Conservation (phyloP, 73 alveolate genomes). For the Diophrys sp. region DNA sequence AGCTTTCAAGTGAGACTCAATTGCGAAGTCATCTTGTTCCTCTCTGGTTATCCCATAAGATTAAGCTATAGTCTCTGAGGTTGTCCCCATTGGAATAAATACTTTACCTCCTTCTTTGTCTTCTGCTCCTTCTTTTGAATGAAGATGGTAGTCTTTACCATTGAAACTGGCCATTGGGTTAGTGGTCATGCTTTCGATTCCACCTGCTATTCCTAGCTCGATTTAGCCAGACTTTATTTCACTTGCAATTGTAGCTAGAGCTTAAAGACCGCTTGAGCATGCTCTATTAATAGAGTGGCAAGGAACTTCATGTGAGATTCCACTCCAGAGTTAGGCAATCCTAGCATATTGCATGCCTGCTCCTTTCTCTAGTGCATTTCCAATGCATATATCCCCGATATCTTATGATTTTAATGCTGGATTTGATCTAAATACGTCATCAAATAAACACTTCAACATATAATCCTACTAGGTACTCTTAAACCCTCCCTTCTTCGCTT, state of each 20-base stretch:
- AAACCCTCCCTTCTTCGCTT: conserved; percentile 96
- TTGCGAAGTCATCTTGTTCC: conserved; percentile 95
- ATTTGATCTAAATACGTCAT: conserved; percentile 80
- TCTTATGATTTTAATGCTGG: no score
- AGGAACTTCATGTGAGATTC: conserved; percentile 91
- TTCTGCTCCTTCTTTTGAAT: conserved; percentile 85
- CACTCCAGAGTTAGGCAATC: conserved; percentile 95
- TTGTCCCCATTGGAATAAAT: conserved; percentile 99
- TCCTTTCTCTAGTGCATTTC: conserved; percentile 96
- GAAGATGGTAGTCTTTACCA: conserved; percentile 87
- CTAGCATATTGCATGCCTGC: conserved; percentile 93
- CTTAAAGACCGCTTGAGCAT: conserved; percentile 99
- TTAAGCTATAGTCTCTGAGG: conserved; percentile 98
- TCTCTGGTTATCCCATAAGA: conserved; percentile 93
- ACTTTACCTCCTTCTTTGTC: conserved; percentile 94
- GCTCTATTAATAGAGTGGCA: conserved; percentile 94
- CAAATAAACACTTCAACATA: conserved; percentile 93
- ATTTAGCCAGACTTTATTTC: conserved; percentile 90
- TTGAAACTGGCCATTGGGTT: conserved; percentile 94
- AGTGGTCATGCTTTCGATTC: conserved; percentile 98
- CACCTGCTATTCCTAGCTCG: conserved; percentile 99
- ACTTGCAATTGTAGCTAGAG: conserved; percentile 89
- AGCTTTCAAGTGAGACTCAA: conserved; percentile 95
- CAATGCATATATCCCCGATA: conserved; percentile 96
- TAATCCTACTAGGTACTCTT: no score